Base-by-base conservation (phyloP, 2,329 filamentous ascomycete genomes). In the Sporothrix humicola region DNA sequence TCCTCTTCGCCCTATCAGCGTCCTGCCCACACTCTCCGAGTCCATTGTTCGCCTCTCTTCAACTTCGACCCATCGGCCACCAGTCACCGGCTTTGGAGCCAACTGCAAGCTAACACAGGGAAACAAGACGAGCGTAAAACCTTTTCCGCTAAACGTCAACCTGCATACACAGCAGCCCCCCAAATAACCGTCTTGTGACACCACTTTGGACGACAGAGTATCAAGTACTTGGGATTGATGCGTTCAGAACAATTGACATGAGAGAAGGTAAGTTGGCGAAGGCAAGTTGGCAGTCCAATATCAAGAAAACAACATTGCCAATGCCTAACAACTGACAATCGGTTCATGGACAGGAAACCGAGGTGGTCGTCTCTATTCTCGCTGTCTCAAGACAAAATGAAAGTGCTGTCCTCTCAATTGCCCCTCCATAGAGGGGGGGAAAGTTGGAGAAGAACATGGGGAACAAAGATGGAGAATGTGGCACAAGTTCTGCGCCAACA, bases 91-190 rank as follows among this genome's bases (percentile, higher is more conserved):
- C 31, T 37, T 37, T 37, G 31, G 31, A 37, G 31, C 31, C 31
- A 44, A 70, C 23, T 2, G 52, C 31, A 54, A 37, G 52, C 50
- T 58, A 56, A 58, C 65, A 46, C 65, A 52, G 69, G 50, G 31
- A 69, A 58, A 17, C 31, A 6, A 54, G 52, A 26, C 8, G 69
- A 50, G 69, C 69, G 69, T 71, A 63, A 71, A 71, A 71, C 69
- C 23, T 71, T 71, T 71, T 63, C 69, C 54, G 44, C 69, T 44
- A 48, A 15, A 46, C 20, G 23, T 68, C 46, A 37, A 50, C 20
- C 44, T 46, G 42, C 63, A 66, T 50, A 31, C 63, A 66, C 20
- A 10, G 20, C 63, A 26, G 13, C 20, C 65, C 20, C 12, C 23
- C 20, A 31, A n/a, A 31, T 56, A 23, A 9, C 52, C 37, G 37